Base-by-base conservation (phyloP, 73 alveolate genomes). In the Uronychia binucleata region DNA sequence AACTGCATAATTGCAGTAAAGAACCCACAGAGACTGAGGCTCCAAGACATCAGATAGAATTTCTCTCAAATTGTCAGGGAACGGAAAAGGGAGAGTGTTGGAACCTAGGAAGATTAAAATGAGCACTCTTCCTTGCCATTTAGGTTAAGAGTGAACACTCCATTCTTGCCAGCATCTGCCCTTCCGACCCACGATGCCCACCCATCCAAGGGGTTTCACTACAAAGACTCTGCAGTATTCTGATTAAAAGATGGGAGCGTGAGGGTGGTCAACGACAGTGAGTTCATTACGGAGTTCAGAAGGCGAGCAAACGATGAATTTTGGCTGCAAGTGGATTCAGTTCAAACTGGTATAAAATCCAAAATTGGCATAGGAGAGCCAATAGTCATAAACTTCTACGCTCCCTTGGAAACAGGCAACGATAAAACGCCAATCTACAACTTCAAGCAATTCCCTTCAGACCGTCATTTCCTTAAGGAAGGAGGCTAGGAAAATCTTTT, bases 301-400 rank as follows among this genome's bases (percentile, higher is more conserved):
- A 79, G 89, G 32, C 29, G 96, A 58, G 86, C 88, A 19, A 90
- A 90, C 59, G 93, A 86, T 81, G 85, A 84, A 28, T 85, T 59
- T 80, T 90, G 96, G 96, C 79, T 33, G 60, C 78, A 88, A 28
- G 77, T 90, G 19, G 89, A 80, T 29, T 85, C 83, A 28, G 77
- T 90, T 8, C 90, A 90, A 76, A 86, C 96, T 0, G 67, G 86
- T 34, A 82, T 86, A 5, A 90, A 90, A 35, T 74, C 91, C 0
- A 80, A 81, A 57, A 28, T 90, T 26, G 96, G 96, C 0, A 46
- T 91, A 35, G 96, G 96, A 1, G 13, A 1, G 0, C 96, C 96
- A 26, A 84, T 90, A 25, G 59, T 85, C 1, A 67, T 90, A 0
- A 85, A 90, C 34, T 90, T 84, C 83, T 90, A 90, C 59, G 96